Evolutionary conservation across 805 yeast species (phyloP), one percentile per base, ranked within the genome.

Genomic region (Metschnikowia reukaufii): DNA sequence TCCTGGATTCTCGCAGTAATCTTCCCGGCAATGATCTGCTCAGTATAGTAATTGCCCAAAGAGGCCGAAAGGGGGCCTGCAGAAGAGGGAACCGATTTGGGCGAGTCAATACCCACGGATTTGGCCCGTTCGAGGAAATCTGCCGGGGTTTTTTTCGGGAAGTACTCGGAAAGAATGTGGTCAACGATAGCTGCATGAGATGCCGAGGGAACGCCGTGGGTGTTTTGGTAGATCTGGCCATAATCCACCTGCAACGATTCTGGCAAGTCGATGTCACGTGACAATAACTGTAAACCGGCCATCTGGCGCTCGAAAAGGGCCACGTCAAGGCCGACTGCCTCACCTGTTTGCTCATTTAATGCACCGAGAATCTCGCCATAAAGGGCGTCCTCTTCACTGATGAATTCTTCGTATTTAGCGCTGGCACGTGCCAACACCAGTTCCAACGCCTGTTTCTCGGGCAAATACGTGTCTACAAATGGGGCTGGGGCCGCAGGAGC

Each of bases 221-320:
- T 48, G 44, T 12, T 40, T 43, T 17, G 57, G 27, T 61, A 32
- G 15, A 42, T 33, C 23, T 45, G 66, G 21, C 47, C 60, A 16
- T 67, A 71, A 5, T 64, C 68, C 2, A 58, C 47, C 52, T 80
- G 80, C 16, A 84, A 59, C 4, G 68, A 57, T 27, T 71, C 74
- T 0, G 92, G 89, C 39, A 87, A 63, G 58, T 83, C 86, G 48
- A 83, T 54, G 61, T 86, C 88, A 54, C 74, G 79, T 2, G 88
- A 78, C 34, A 87, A 64, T 15, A 85, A 59, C 58, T 86, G 87
- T 42, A 86, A 73, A 0, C 84, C 84, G 15, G 79, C 64, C 17
- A 87, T 61, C 61, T 87, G 95, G 48, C 78, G 75, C 36, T 73
- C 66, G 42, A 87, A 65, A 13, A 82, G 50, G 17, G 25, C 41